These are phyloP conservation scores for Paramecium tetraurelia DNA, from an alignment of 73 alveolate species.

Conservation along the genomic window DNA sequence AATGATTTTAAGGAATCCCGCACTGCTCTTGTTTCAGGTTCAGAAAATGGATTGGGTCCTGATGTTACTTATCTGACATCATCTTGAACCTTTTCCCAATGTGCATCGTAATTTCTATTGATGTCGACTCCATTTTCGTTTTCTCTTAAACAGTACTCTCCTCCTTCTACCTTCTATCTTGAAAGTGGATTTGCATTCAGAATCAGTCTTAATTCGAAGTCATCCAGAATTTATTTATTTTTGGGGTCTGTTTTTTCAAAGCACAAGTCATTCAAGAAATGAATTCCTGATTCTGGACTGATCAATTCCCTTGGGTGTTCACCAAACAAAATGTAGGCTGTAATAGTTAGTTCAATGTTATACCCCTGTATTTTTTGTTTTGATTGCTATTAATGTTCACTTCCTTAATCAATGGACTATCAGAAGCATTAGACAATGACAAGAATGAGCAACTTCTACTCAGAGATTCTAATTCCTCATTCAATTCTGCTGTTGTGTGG, in stretches of 20 bases:
- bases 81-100: conserved; percentile 64
- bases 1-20: conserved; percentile 48
- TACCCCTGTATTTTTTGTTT: conserved; percentile 34
- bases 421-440: background rate
- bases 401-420: background rate
- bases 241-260: conserved; percentile 7
- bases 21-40: conserved; percentile 67
- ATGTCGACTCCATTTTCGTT: conserved; percentile 71
- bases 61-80: conserved; percentile 33
- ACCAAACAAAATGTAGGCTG: conserved; percentile 68
- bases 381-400: background rate
- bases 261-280: conserved; percentile 59
- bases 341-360: background rate
- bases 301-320: conserved; percentile 81
- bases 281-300: conserved; percentile 69
- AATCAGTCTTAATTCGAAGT: conserved; percentile 49
- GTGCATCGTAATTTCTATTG: conserved; percentile 74
- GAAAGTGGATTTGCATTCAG: conserved; percentile 71
- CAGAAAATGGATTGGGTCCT: conserved; percentile 73
- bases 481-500: conserved; percentile 17
- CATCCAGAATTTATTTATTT: conserved; percentile 6
- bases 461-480: conserved; percentile 4
- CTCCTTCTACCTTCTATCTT: conserved; percentile 68
- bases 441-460: background rate
- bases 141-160: conserved; percentile 70